A percentile compares a stretch with the other conserved stretches of the same genome.
Evolutionary conservation across 192 early-diverging fungal genomes (phyloP).

Genomic region (Oehlia diaphana): DNA sequence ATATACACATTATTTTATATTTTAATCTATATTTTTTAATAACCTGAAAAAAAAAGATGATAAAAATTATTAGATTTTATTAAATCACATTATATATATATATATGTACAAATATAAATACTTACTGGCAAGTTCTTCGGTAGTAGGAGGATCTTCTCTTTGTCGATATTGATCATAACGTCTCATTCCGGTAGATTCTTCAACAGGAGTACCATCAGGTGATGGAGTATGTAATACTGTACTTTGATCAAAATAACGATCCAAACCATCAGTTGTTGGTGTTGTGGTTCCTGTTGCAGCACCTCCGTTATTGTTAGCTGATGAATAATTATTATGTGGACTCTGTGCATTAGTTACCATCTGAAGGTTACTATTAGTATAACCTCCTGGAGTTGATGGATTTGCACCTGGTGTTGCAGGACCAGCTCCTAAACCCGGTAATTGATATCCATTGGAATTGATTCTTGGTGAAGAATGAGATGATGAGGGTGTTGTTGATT

Average conservation of each 20-base stretch:
- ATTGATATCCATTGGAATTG: slow-evolving; percentile 5
- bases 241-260: slow-evolving; percentile 24
- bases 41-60: neutral
- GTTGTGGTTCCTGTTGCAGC: slow-evolving; percentile 20
- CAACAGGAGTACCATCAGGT: slow-evolving; percentile 12
- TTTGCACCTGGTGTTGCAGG: slow-evolving; percentile 10
- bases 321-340: slow-evolving; percentile 11
- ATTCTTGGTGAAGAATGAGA: slow-evolving; percentile 24
- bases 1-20: slow-evolving; percentile 2
- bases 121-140: neutral
- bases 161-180: slow-evolving; percentile 30
- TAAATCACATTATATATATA: too few relatives aligned
- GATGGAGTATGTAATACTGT: slow-evolving; percentile 23
- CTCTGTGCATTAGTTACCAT: slow-evolving; percentile 30
- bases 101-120: neutral
- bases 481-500: slow-evolving; percentile 25
- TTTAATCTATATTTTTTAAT: too few relatives aligned
- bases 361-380: slow-evolving; percentile 24
- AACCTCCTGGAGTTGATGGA: slow-evolving; percentile 14
- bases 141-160: neutral
- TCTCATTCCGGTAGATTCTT: neutral
- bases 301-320: slow-evolving; percentile 6
- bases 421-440: slow-evolving; percentile 22
- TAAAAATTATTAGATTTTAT: too few relatives aligned
- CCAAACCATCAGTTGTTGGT: slow-evolving; percentile 20